These are phyloP conservation scores for Vigna nakashimae DNA, from an alignment of 306 rosid species.

Conservation along the genomic window DNA sequence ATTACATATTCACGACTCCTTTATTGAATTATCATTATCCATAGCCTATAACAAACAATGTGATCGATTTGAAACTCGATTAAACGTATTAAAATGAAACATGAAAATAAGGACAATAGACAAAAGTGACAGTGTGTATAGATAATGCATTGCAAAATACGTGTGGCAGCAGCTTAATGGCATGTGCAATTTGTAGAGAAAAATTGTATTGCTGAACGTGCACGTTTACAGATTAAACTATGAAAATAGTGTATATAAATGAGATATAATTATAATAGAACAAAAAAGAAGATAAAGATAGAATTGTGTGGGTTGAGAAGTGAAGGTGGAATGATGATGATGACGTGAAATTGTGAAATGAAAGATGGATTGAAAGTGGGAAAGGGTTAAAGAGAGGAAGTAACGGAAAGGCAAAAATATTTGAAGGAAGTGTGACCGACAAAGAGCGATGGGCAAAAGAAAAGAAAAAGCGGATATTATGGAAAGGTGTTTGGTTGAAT, in stretches of 20 bases:
- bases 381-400: not conserved
- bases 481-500: slow-evolving; percentile 29
- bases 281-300: too few relatives aligned
- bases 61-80: not conserved
- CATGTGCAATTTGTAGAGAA: too few relatives aligned
- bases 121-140: too few relatives aligned
- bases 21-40: not conserved
- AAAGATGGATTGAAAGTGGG: not conserved
- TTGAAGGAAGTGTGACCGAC: slow-evolving; percentile 38
- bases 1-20: not conserved
- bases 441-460: slow-evolving; percentile 10
- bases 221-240: too few relatives aligned
- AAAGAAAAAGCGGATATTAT: slow-evolving; percentile 36
- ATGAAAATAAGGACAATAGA: too few relatives aligned
- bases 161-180: too few relatives aligned
- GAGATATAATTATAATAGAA: too few relatives aligned
- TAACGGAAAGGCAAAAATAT: not conserved
- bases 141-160: too few relatives aligned
- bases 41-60: not conserved
- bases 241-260: too few relatives aligned
- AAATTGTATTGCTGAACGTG: too few relatives aligned
- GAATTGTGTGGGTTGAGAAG: too few relatives aligned
- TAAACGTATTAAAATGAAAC: not conserved
- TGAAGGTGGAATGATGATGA: too few relatives aligned
- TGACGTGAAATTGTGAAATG: not conserved